Evolutionary conservation across 2,329 filamentous ascomycete genomes (phyloP).

Genomic region (Elsinoe arachidis): DNA sequence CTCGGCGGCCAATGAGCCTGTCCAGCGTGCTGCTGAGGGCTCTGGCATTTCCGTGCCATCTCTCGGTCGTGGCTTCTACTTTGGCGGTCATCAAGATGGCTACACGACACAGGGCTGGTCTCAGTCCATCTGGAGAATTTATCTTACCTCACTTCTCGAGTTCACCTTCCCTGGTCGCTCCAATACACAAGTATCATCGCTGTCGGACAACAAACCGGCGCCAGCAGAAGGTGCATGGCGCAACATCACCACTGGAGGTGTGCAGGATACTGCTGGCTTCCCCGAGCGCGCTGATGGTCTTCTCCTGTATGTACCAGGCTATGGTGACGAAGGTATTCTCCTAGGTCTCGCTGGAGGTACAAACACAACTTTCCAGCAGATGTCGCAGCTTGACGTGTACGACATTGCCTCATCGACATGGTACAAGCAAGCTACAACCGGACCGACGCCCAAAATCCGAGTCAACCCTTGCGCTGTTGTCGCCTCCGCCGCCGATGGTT

Average conservation of each 20-base stretch:
- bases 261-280: constrained; percentile 58
- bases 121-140: constrained; percentile 53
- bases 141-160: constrained; percentile 65
- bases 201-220: constrained; percentile 48
- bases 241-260: constrained; percentile 64
- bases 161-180: constrained; percentile 64
- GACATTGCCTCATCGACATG: constrained; percentile 62
- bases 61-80: constrained; percentile 66
- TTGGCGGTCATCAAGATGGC: constrained; percentile 65
- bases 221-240: constrained; percentile 56
- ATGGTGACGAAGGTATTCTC: constrained; percentile 65
- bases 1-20: constrained; percentile 43
- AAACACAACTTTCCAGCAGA: constrained; percentile 57
- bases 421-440: constrained; percentile 64
- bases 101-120: constrained; percentile 60
- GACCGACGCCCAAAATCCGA: constrained; percentile 48
- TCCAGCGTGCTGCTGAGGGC: constrained; percentile 65
- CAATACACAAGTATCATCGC: constrained; percentile 53
- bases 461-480: constrained; percentile 65
- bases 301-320: constrained; percentile 66
- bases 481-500: constrained; percentile 58
- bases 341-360: constrained; percentile 70
- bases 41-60: constrained; percentile 62
- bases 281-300: constrained; percentile 66
- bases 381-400: constrained; percentile 72